Evolutionary conservation across 345 rosid genomes (phyloP), one percentile per base, ranked within the genome.

Genomic region (Eucalyptus marginata): DNA sequence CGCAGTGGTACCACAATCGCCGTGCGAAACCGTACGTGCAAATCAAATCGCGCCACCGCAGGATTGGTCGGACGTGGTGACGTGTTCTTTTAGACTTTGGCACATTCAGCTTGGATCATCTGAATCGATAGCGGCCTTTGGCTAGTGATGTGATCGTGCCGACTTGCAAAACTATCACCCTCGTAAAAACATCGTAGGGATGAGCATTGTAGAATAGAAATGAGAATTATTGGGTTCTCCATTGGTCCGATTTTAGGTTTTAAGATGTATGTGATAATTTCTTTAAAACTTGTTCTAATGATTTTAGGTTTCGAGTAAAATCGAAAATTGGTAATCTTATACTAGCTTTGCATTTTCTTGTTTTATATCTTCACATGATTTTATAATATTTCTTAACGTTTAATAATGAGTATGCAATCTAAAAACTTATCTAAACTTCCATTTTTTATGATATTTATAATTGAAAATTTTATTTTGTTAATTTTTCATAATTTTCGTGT

Each of bases 181-280:
- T 31, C 76, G 2, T 64, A 10, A 10, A 11, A 52, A 18, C 8
- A 6, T 18, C 24, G 10, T 52, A 52, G 2, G 58, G 58, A 52
- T 52, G 4, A 52, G 25, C 1, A 20, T 52, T 2, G 24, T 2
- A 20, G 25, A 20, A 52, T 4, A 7, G 2, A 2, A 52, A 52
- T 2, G 58, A 52, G 25, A 52, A 52, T 2, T 4, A 20, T 8
- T 0, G 25, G 46, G 0, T 52, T 52, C 58, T 52, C 58, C 2
- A 7, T 20, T 1, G 0, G 5, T 49, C 16, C 16, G 2, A 20
- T 20, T 52, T 52, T 1, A 0, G 2, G 1, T 52, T 52, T 2
- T 52, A 1, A 52, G 10, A 52, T 52, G 10, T 20, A 20, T 10
- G 0, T 20, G 4, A 52, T 18, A 18, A 1, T 1, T 52, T 52